A percentile compares a stretch with the other conserved stretches of the same genome.
phyloP scores from a whole-genome alignment of 306 rosid genomes.

The Prunus armeniaca region DNA sequence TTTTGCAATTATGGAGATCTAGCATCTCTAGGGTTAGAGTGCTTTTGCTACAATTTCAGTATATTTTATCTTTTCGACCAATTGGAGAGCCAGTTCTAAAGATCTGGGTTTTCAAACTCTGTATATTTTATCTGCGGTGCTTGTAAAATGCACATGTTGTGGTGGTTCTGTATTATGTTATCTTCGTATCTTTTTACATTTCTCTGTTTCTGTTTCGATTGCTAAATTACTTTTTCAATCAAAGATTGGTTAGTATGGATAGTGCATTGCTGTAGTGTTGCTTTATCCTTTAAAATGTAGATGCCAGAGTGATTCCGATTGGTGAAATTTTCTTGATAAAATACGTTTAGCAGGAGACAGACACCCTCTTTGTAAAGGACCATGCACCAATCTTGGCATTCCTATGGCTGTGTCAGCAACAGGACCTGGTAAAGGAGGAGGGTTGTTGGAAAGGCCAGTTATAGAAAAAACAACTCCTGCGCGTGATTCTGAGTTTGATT shows the following conservation, averaged over 20 bases:
- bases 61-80: not conserved
- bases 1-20: not conserved
- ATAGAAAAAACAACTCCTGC: constrained; percentile 56
- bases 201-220: not conserved
- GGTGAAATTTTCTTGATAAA: constrained; percentile 4
- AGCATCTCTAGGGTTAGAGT: not conserved
- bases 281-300: not conserved
- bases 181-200: not conserved
- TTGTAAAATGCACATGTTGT: not conserved
- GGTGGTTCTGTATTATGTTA: not conserved
- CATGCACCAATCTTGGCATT: constrained; percentile 45
- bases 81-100: not conserved
- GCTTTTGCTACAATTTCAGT: not conserved
- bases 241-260: not conserved
- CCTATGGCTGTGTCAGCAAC: constrained; percentile 42
- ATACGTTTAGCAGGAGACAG: constrained; percentile 52
- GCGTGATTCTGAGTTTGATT: constrained; percentile 69
- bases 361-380: constrained; percentile 49
- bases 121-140: not conserved
- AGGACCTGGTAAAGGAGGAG: constrained; percentile 62
- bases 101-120: not conserved
- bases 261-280: not conserved
- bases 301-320: not conserved
- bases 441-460: constrained; percentile 56
- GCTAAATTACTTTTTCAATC: not conserved